Evolutionary conservation across 257 asterid species (phyloP), one percentile per base, ranked within the genome.

Genomic region (Linaria vulgaris): DNA sequence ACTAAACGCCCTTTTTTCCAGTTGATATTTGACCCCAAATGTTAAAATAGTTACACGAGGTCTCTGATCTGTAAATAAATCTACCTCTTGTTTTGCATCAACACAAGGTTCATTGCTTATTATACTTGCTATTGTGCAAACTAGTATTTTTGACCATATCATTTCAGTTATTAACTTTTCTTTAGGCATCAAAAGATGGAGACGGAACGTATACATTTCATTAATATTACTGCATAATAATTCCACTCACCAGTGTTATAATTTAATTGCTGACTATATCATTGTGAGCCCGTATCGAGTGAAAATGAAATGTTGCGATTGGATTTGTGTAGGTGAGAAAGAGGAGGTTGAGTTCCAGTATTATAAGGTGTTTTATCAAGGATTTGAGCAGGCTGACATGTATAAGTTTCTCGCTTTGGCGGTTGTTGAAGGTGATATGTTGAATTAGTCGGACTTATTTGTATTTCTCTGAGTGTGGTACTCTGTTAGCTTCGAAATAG

Each of bases 121-220:
- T 13, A 49, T 66, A 30, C 43, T 5, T 47, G 43, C 15, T 48
- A n/a, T n/a, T n/a, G n/a, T n/a, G n/a, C n/a, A 13, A 41, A 60
- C 48, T 25, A 50, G 59, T 51, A 34, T 20, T 17, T 3, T 25
- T 44, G 52, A 58, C 22, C 25, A 24, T 22, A 44, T 45, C 64
- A 38, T 44, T 64, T 64, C 16, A 13, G 38, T 31, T 43, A 45
- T 23, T 43, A 27, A 38, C n/a, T n/a, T n/a, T 3, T 22, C 4
- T 51, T 16, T 13, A 37, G 31, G 24, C 94, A 90, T 44, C 66
- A 78, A 72, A 91, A 80, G 70, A 90, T 74, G 84, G 96, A 94
- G 79, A 90, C 90, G 78, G 88, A 87, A 78, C 84, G 95, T 38
- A 79, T 81, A 56, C 97, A 87, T 97, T 94, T 76, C 34, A 46